phyloP scores from a whole-genome alignment of 768 basidiomycete species.

The Auricularia cornea region DNA sequence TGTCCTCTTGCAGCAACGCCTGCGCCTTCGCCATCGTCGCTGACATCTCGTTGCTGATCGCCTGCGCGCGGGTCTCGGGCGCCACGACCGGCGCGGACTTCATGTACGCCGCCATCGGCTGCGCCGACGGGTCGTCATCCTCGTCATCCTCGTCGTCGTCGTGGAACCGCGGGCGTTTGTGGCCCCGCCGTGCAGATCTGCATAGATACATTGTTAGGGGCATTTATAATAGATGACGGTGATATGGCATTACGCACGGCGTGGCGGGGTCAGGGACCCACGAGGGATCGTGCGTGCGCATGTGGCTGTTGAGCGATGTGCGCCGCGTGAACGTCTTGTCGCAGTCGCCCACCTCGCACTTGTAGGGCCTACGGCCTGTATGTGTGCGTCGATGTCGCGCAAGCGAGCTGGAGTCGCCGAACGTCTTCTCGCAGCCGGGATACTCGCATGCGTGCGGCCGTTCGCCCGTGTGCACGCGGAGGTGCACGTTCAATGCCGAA shows the following conservation, averaged over 20 bases:
- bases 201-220: neutral
- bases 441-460: constrained; percentile 89
- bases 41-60: constrained; percentile 71
- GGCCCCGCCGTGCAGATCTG: neutral
- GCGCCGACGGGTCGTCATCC: constrained; percentile 47
- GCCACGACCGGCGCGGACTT: constrained; percentile 34
- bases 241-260: constrained; percentile 35
- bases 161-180: neutral
- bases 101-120: constrained; percentile 65
- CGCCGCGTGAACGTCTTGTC: constrained; percentile 84
- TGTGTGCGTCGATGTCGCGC: constrained; percentile 87
- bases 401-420: constrained; percentile 85
- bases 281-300: constrained; percentile 77
- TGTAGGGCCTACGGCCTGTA: constrained; percentile 79
- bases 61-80: constrained; percentile 56
- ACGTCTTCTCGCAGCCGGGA: constrained; percentile 78
- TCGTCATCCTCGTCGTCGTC: neutral
- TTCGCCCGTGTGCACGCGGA: constrained; percentile 86
- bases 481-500: constrained; percentile 83
- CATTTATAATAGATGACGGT: neutral
- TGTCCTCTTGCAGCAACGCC: constrained; percentile 48
- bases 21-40: constrained; percentile 72
- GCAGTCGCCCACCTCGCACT: constrained; percentile 73
- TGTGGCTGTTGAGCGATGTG: constrained; percentile 77
- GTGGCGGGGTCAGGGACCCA: constrained; percentile 81